Conservation (phyloP, 1,139 yeast species). For the Saccharomycopsis hybrid region DNA sequence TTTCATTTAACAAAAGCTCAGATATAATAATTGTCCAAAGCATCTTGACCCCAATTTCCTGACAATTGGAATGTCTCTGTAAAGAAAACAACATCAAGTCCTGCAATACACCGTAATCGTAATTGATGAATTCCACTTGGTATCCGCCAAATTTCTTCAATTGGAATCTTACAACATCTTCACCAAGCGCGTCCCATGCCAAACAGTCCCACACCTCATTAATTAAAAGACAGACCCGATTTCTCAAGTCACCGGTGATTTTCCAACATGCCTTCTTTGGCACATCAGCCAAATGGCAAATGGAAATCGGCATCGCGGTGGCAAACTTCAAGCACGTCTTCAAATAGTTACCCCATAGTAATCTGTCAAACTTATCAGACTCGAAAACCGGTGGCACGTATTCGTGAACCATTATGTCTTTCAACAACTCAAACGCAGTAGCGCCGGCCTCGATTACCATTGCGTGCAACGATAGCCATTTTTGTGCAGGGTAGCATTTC, state of each 20-base stretch:
- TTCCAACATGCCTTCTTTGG: constrained; percentile 66
- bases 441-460: constrained; percentile 55
- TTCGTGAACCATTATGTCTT: constrained; percentile 46
- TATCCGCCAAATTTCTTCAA: constrained; percentile 61
- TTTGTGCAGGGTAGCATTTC: constrained; percentile 56
- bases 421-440: constrained; percentile 50
- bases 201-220: constrained; percentile 66
- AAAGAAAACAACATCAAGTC: constrained; percentile 64
- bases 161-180: constrained; percentile 56
- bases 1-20: constrained; percentile 57
- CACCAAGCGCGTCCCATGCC: constrained; percentile 61
- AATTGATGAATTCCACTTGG: constrained; percentile 60
- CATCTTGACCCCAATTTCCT: constrained; percentile 58
- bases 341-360: constrained; percentile 61
- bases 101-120: constrained; percentile 53
- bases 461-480: constrained; percentile 66
- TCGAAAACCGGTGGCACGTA: constrained; percentile 50
- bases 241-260: constrained; percentile 60
- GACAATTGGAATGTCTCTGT: constrained; percentile 60
- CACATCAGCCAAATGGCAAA: constrained; percentile 61
- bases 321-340: constrained; percentile 49
- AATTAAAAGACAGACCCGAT: constrained; percentile 50
- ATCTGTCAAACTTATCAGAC: constrained; percentile 45
- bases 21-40: constrained; percentile 67
- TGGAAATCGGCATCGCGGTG: constrained; percentile 50